Base-by-base conservation (phyloP, 441 rosid species). In the Macaranga tanarius region DNA sequence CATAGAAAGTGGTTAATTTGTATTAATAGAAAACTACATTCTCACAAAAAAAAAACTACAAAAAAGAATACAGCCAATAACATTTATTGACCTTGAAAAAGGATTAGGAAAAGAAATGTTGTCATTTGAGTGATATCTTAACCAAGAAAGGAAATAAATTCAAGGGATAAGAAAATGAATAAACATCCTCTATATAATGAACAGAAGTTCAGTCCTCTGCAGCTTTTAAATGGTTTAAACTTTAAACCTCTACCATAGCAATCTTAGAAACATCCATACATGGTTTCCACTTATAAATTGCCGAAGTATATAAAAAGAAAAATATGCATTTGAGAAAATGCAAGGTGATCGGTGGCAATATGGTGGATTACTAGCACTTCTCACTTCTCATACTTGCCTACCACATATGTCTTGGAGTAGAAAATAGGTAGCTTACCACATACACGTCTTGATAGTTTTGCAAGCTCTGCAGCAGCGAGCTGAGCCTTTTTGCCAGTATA, bases 391-490 rank as follows among this genome's bases (percentile, higher is more conserved):
- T 28, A 28, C 34, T 28, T 28, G 34, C 34, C 4, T 4, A 28
- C 34, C 34, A 28, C 4, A 28, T 28, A 28, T 28, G 4, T 28
- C 34, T 28, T 28, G 34, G 59, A 61, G 34, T 60, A 52, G 15
- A 57, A 54, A 26, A 28, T 67, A 71, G 23, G 71, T 42, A 58
- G 81, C 94, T 84, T 79, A 94, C 97, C 93, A 25, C 85, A 85
- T 55, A 89, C 90, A 7, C 90, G 92, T 57, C 86, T 82, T 44
- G 97, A 92, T 40, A 94, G 77, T 76, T 94, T 90, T 4, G 94
- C 91, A 67, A 94, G 87, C 83, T 92, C 97, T 16, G 97, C 99
- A 13, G 97, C 90, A 34, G 92, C 99, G 73, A 94, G 99, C 83
- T 89, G 86, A 40, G 97, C 97, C 81, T 86, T 88, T 76, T 92